Evolutionary conservation across 2,329 filamentous ascomycete species (phyloP).

Genomic region (Claviceps lovelessii): DNA sequence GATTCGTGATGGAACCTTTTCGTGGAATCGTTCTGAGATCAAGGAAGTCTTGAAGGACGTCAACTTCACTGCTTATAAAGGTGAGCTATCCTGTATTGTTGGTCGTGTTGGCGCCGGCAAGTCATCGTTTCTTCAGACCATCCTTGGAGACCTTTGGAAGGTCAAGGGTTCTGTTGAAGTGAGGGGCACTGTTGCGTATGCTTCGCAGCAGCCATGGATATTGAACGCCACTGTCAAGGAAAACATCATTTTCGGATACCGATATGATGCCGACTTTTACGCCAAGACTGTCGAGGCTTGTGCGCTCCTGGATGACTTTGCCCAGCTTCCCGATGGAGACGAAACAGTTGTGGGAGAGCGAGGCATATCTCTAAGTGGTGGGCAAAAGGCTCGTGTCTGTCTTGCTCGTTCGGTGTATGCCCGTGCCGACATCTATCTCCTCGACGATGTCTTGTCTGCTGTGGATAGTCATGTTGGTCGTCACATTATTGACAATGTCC

Average conservation of each 20-base stretch:
- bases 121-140: slow-evolving; percentile 75
- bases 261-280: slow-evolving; percentile 88
- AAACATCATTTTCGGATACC: slow-evolving; percentile 92
- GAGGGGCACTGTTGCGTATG: slow-evolving; percentile 74
- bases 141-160: slow-evolving; percentile 89
- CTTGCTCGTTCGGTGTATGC: slow-evolving; percentile 91
- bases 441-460: slow-evolving; percentile 88
- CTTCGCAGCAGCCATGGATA: slow-evolving; percentile 86
- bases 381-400: slow-evolving; percentile 87
- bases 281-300: slow-evolving; percentile 85
- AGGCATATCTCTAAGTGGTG: slow-evolving; percentile 88
- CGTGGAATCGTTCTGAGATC: slow-evolving; percentile 76
- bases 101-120: slow-evolving; percentile 92
- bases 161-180: slow-evolving; percentile 69
- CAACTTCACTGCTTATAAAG: slow-evolving; percentile 78
- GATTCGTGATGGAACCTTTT: slow-evolving; percentile 76
- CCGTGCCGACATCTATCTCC: slow-evolving; percentile 84
- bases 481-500: slow-evolving; percentile 87
- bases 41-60: slow-evolving; percentile 65
- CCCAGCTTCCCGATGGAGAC: slow-evolving; percentile 84
- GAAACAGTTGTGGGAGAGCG: slow-evolving; percentile 94
- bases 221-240: slow-evolving; percentile 97
- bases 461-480: slow-evolving; percentile 97
- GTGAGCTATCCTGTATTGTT: slow-evolving; percentile 83
- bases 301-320: slow-evolving; percentile 80